Evolutionary conservation across 768 basidiomycete species (phyloP), one percentile per base, ranked within the genome.

Genomic region (Collybia sordida): DNA sequence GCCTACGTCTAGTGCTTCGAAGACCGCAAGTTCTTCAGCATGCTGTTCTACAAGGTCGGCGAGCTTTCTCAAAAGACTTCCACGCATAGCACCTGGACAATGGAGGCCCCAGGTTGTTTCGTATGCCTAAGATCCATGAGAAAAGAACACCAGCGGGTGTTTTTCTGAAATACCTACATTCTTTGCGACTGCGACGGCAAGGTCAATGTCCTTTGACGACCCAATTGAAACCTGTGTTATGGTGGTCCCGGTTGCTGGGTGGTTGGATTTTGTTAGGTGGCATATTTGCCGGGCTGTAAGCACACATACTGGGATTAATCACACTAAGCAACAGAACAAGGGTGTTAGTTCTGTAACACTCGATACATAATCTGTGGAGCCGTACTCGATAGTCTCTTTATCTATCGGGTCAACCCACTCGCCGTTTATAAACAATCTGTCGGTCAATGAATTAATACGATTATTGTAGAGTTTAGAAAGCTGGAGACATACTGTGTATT

Each of bases 61-160:
- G 15, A 72, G 54, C 41, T 68, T 72, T 49, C 62, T 58, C 28
- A 72, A 38, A 1, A 65, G 45, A 24, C 61, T 59, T 28, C 64
- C 64, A 6, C 70, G 62, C 7, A 49, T 42, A 5, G 46, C 4
- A 22, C 83, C 86, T 3, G 82, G 68, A 23, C 62, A 58, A 54
- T 84, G 80, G 52, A 82, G 67, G 31, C 89, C 88, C 88, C 91
- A 90, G 35, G 67, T 63, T 9, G 78, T 81, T 19, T 85, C 79
- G 63, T 63, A 72, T 4, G 72, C 72, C 65, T 68, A 42, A 21
- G 6, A 21, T 17, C 28, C 24, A 3, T 17, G n/a, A 6, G 6
- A 19, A 19, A 21, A 19, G 5, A 11, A 25, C 14, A 45, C 27
- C 21, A 21, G 35, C 14, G 45, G 4, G 22, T 4, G 6, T 22